phyloP scores from a whole-genome alignment of 208 protist genomes.

The Acanthamoeba divionensis region DNA sequence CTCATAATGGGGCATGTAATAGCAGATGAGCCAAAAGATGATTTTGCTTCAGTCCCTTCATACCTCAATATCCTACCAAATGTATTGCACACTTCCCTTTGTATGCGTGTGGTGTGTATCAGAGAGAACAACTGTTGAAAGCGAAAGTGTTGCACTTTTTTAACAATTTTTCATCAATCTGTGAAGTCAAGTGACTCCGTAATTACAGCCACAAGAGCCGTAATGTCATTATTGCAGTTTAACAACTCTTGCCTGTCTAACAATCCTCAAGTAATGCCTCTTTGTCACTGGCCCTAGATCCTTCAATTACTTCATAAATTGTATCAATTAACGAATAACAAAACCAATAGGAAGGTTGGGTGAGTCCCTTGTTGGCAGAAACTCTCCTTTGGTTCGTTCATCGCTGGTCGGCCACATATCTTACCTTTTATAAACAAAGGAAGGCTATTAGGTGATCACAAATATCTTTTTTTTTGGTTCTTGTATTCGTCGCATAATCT shows the following conservation, averaged over 20 bases:
- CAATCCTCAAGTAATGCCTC: background rate
- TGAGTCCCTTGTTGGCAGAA: background rate
- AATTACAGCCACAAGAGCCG: background rate
- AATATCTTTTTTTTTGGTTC: background rate
- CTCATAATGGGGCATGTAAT: background rate
- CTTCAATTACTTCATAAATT: background rate
- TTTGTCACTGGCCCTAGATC: background rate
- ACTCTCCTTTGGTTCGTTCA: background rate
- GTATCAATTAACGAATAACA: background rate
- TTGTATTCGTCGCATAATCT: background rate
- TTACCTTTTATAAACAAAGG: background rate
- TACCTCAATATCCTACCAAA: background rate
- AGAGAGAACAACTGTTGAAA: too few species aligned
- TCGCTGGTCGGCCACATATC: slow-evolving; percentile 3
- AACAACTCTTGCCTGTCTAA: slow-evolving; percentile 17
- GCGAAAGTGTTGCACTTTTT: background rate
- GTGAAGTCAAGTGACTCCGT: background rate
- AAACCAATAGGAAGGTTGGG: background rate
- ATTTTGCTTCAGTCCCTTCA: background rate
- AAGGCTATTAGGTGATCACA: background rate
- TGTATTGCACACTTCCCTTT: background rate
- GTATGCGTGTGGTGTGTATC: background rate
- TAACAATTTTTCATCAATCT: too few species aligned
- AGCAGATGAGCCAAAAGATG: background rate
- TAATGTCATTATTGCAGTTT: background rate